Evolutionary conservation across 129 eudicot species (phyloP), one percentile per base, ranked within the genome.

Genomic region (Flaveria trinervia): DNA sequence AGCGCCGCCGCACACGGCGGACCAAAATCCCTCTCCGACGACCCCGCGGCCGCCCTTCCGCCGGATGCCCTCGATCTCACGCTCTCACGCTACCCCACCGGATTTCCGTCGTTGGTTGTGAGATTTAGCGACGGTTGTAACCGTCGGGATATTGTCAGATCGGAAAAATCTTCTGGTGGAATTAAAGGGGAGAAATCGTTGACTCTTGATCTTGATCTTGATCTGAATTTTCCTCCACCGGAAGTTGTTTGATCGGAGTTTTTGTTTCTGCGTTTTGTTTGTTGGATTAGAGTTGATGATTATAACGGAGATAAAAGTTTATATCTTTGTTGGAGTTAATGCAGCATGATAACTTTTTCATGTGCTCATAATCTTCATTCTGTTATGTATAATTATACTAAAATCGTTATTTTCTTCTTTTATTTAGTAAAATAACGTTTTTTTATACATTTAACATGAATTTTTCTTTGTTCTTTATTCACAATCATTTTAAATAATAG

Each of bases 151-250:
- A 23, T 62, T 17, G 78, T 78, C 62, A 72, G 83, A 77, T 68
- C 84, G 51, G 82, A 67, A 15, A 70, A 77, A 36, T 55, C 52
- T 3, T 74, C 70, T 0, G 62, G 39, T 2, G 49, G 68, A 9
- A 6, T 5, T 7, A 59, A 71, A 39, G 65, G 28, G 20, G 81
- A 36, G 68, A 84, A 60, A 14, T 8, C 77, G 1, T 60, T 78
- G 7, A 76, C 61, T n/a, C 68, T 81, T 3, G 36, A 30, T 30
- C 67, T 81, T 3, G 84, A 82, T 69, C 84, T 87, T 16, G 91
- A 87, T 81, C 91, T 87, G 16, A 87, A 87, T 81, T 73, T 79
- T 16, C 86, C 88, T 4, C 88, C 91, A 3, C 80, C 88, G 28
- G 84, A 81, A 78, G 76, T 68, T 70, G 86, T 57, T 8, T 84